Evolutionary conservation across 1,139 yeast species (phyloP).

Genomic region (Taphrina communis): DNA sequence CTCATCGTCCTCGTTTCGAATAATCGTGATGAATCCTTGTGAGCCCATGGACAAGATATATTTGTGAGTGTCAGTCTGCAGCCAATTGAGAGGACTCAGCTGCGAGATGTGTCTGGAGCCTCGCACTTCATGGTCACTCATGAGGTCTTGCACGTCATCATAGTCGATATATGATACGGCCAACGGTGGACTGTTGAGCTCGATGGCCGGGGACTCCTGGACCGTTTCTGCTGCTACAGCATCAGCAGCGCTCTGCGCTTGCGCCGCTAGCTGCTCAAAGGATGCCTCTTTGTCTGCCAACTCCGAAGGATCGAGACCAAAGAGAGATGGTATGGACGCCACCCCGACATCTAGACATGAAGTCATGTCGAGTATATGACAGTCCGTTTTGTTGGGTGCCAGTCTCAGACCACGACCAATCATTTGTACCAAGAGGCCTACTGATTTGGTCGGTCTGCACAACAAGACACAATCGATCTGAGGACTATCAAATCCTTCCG

Average conservation of each 20-base stretch:
- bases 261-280: conserved; percentile 31
- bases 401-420: conserved; percentile 84
- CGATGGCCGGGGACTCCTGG: conserved; percentile 41
- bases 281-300: conserved; percentile 38
- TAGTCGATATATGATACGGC: conserved; percentile 40
- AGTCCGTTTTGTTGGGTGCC: conserved; percentile 64
- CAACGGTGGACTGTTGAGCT: conserved; percentile 6
- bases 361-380: conserved; percentile 80
- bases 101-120: conserved; percentile 23
- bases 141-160: conserved; percentile 37
- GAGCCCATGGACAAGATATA: conserved; percentile 28
- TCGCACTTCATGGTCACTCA: conserved; percentile 33
- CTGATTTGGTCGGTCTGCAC: conserved; percentile 81
- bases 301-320: conserved; percentile 57
- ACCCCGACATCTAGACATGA: conserved; percentile 66
- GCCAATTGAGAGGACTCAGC: conserved; percentile 33
- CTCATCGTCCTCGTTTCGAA: neutral
- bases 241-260: conserved; percentile 26
- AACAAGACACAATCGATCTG: conserved; percentile 80
- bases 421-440: conserved; percentile 79
- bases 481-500: conserved; percentile 96
- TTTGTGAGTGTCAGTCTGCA: conserved; percentile 31
- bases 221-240: conserved; percentile 21
- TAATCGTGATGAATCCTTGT: conserved; percentile 26
- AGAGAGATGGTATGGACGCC: conserved; percentile 65